Evolutionary conservation across 306 rosid species (phyloP), one percentile per base, ranked within the genome.

Genomic region (Fragaria ananassa): DNA sequence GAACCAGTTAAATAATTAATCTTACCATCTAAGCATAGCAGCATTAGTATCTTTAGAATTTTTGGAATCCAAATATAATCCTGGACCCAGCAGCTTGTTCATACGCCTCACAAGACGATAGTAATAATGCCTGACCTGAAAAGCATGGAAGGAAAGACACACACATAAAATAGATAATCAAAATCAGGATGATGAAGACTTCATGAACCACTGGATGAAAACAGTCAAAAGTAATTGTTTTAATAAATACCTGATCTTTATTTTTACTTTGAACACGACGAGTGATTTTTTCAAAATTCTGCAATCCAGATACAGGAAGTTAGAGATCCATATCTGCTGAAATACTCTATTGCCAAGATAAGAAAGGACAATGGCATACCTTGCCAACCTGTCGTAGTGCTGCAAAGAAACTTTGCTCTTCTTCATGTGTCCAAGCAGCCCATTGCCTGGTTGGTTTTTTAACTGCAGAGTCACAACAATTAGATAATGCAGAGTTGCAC

Each of bases 371-470:
- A 41, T 60, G 76, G 62, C 70, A 25, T 82, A 81, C 98, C 91
- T 95, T 95, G 84, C 98, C 98, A 72, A 95, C 97, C 84, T 92
- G 98, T 69, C 98, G 91, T 62, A 95, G 82, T 1, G 97, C 98
- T 27, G 93, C 86, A 83, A 95, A 95, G 93, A 95, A 95, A 80
- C 95, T 92, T 89, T 95, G 97, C 86, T 95, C 97, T 83, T 95
- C 98, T 88, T 92, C 88, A 62, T 94, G 98, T 54, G 98, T 95
- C 98, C 98, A 95, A 72, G 98, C 98, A 88, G 98, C 98, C 98
- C 98, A 95, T 80, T 95, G 97, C 62, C 98, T 82, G 3, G 98
- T 92, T 63, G 96, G 95, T 84, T 85, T 95, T 81, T 90, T 95
- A 18, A 83, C 93, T 86, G 84, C 88, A 78, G 71, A 83, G 73